phyloP scores from a whole-genome alignment of 1,284 basidiomycete genomes.

The Agroathelia rolfsii region DNA sequence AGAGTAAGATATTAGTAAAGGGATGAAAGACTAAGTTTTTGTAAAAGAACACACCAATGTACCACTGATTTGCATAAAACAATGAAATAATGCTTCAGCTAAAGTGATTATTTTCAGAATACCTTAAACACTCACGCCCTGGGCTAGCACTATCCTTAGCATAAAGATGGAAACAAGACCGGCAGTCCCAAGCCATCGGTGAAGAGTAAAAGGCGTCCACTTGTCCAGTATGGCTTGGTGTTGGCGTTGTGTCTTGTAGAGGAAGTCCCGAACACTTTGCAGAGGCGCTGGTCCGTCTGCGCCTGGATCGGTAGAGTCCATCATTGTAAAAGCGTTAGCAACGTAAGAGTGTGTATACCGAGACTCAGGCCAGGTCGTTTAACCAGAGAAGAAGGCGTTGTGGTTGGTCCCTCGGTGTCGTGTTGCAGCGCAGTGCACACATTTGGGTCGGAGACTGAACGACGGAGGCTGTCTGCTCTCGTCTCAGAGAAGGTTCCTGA shows the following conservation, averaged over 20 bases:
- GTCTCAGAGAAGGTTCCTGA: too few species aligned
- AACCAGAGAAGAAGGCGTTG: too few species aligned
- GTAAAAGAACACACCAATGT: conserved; percentile 57
- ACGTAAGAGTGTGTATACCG: conserved; percentile 6
- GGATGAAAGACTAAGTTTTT: conserved; percentile 1
- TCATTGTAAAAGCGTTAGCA: conserved; percentile 24
- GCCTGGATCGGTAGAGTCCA: conserved; percentile 35
- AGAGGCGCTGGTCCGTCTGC: conserved; percentile 34
- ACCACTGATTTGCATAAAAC: conserved; percentile 53
- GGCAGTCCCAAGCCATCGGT: conserved; percentile 83
- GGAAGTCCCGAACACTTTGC: conserved; percentile 41
- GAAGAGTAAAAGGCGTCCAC: conserved; percentile 80
- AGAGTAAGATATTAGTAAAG: conserved; percentile 15
- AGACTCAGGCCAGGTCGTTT: conserved; percentile 7
- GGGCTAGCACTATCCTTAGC: conserved; percentile 79
- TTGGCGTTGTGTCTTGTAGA: conserved; percentile 45
- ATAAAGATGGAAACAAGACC: conserved; percentile 73
- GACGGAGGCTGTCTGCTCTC: too few species aligned
- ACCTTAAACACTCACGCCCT: conserved; percentile 67
- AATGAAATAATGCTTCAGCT: conserved; percentile 11
- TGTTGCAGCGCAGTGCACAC: too few species aligned
- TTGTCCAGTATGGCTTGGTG: conserved; percentile 85
- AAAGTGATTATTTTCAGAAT: too few species aligned
- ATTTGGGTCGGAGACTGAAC: too few species aligned
- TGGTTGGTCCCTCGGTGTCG: too few species aligned